Evolutionary conservation across 257 asterid genomes (phyloP).

Genomic region (Ilex asprella): DNA sequence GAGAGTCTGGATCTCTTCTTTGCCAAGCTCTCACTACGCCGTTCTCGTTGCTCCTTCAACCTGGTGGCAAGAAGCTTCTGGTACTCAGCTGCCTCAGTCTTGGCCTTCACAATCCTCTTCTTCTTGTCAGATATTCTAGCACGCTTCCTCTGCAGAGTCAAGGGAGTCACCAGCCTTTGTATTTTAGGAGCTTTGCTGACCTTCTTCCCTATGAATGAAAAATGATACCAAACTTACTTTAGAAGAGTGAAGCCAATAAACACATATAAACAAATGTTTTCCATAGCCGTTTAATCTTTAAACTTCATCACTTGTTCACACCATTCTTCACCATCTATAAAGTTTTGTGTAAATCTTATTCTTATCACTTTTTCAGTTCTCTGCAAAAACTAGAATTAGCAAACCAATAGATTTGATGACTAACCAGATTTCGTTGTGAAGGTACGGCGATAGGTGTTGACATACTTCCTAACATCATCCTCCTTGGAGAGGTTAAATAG

Average conservation of each 20-base stretch:
- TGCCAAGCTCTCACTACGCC: background rate
- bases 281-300: background rate
- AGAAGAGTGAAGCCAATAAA: no score
- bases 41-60: slow-evolving; percentile 7
- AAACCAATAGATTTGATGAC: background rate
- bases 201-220: slow-evolving; percentile 9
- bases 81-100: slow-evolving; percentile 19
- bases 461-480: slow-evolving; percentile 21
- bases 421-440: slow-evolving; percentile 19
- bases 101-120: slow-evolving; percentile 22
- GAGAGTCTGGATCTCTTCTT: slow-evolving; percentile 19
- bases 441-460: slow-evolving; percentile 19
- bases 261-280: background rate
- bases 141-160: slow-evolving; percentile 19
- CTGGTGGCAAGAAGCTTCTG: slow-evolving; percentile 15
- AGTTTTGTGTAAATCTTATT: no score
- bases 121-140: slow-evolving; percentile 19
- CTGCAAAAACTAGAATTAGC: background rate
- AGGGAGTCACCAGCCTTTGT: slow-evolving; percentile 17
- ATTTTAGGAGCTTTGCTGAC: slow-evolving; percentile 22
- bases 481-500: slow-evolving; percentile 20
- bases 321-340: no score
- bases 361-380: background rate
- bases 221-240: background rate
- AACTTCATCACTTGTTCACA: no score